Conservation (phyloP, 1,284 basidiomycete genomes). For the Lignosus rhinocerotis region DNA sequence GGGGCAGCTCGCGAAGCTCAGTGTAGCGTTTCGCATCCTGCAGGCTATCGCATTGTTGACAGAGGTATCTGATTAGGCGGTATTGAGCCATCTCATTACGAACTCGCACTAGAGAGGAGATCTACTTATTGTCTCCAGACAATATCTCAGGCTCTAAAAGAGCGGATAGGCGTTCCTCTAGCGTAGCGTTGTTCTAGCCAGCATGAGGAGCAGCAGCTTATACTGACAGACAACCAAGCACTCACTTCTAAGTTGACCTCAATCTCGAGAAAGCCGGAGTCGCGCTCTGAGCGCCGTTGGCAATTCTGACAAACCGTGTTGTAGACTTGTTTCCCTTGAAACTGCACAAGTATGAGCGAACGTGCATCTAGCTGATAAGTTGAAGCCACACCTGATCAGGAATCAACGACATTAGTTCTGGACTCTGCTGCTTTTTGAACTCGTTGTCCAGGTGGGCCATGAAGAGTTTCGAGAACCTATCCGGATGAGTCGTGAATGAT, state of each 20-base stretch:
- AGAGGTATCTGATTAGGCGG: constrained; percentile 62
- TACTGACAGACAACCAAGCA: constrained; percentile 4
- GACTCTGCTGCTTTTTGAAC: constrained; percentile 74
- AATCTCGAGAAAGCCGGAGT: constrained; percentile 78
- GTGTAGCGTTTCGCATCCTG: constrained; percentile 79
- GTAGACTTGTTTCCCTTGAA: constrained; percentile 82
- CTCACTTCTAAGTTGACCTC: constrained; percentile 79
- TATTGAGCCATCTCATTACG: neutral
- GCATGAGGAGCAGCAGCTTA: neutral
- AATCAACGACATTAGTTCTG: constrained; percentile 64
- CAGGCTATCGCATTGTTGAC: constrained; percentile 67
- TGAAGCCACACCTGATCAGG: constrained; percentile 60
- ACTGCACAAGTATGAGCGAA: constrained; percentile 47
- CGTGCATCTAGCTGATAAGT: neutral
- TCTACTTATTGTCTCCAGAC: constrained; percentile 78
- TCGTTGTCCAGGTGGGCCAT: constrained; percentile 84
- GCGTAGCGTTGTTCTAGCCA: constrained; percentile 61
- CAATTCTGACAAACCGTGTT: constrained; percentile 77
- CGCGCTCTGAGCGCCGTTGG: constrained; percentile 62
- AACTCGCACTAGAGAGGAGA: constrained; percentile 1
- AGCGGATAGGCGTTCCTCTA: constrained; percentile 69
- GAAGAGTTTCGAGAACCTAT: constrained; percentile 91
- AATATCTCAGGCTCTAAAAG: constrained; percentile 70
- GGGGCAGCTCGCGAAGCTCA: constrained; percentile 69
- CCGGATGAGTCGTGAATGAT: neutral